These are phyloP conservation scores for Trypanosoma avium DNA, from an alignment of 208 protist genomes.

Conservation along the genomic window DNA sequence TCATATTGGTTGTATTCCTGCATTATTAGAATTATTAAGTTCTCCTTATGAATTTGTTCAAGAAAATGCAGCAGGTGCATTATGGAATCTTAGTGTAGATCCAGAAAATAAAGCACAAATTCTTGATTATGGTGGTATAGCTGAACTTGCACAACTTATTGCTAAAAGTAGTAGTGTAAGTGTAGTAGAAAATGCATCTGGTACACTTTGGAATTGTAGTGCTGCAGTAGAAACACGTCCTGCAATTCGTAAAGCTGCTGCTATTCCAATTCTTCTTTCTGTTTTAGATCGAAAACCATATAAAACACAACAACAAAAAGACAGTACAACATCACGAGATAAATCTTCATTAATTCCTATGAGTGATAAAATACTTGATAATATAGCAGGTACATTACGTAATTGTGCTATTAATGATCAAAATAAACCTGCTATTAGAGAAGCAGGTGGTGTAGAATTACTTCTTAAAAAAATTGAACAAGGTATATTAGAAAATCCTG, in stretches of 20 bases:
- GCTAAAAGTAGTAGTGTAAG: constrained; percentile 56
- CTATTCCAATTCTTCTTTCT: constrained; percentile 76
- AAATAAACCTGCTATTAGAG: constrained; percentile 86
- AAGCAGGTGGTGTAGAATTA: constrained; percentile 83
- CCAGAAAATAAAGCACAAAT: constrained; percentile 90
- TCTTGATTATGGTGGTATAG: constrained; percentile 86
- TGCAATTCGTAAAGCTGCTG: constrained; percentile 79
- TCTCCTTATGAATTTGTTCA: constrained; percentile 79
- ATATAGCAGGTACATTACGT: constrained; percentile 85
- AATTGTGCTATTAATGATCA: constrained; percentile 94
- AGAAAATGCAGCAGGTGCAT: constrained; percentile 90
- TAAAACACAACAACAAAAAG: constrained; percentile 5
- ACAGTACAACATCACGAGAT: constrained; percentile 15
- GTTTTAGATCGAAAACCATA: constrained; percentile 54
- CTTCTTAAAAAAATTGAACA: constrained; percentile 66
- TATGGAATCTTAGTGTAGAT: constrained; percentile 94
- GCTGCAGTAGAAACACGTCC: constrained; percentile 78
- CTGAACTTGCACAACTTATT: constrained; percentile 75
- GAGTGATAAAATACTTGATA: constrained; percentile 89
- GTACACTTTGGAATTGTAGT: constrained; percentile 94
- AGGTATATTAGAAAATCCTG: constrained; percentile 28
- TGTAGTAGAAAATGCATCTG: constrained; percentile 89
- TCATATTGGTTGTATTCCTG: constrained; percentile 83
- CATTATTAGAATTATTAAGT: constrained; percentile 78
- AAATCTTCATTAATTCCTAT: constrained; percentile 7